Conservation (phyloP, 805 yeast genomes). For the Candida ulmi region DNA sequence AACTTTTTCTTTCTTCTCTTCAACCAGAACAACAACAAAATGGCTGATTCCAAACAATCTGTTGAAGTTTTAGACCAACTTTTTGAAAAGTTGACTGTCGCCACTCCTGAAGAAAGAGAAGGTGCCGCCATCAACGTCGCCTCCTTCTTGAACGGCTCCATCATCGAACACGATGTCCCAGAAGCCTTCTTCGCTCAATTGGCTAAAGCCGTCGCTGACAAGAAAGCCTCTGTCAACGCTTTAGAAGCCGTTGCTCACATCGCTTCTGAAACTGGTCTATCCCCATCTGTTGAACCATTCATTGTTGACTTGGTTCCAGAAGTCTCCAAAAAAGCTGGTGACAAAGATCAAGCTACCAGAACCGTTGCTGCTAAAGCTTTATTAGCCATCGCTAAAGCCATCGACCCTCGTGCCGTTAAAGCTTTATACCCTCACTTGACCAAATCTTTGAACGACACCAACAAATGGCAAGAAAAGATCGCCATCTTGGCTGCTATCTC, state of each 20-base stretch:
- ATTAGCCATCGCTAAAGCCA: slow-evolving; percentile 67
- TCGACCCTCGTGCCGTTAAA: slow-evolving; percentile 94
- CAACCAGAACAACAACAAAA: slow-evolving; percentile 13
- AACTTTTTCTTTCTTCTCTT: slow-evolving; percentile 2
- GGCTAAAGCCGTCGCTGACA: slow-evolving; percentile 68
- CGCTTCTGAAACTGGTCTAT: slow-evolving; percentile 69
- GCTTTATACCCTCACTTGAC: slow-evolving; percentile 78
- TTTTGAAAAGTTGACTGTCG: slow-evolving; percentile 87
- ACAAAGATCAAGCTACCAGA: slow-evolving; percentile 76
- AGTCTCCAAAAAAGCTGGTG: slow-evolving; percentile 80
- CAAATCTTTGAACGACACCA: slow-evolving; percentile 57
- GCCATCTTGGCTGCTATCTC: slow-evolving; percentile 82
- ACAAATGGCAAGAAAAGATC: slow-evolving; percentile 98
- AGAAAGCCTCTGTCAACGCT: slow-evolving; percentile 79
- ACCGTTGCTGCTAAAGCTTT: slow-evolving; percentile 73
- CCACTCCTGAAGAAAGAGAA: slow-evolving; percentile 75
- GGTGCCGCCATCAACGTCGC: slow-evolving; percentile 87
- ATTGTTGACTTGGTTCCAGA: slow-evolving; percentile 70
- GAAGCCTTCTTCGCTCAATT: slow-evolving; percentile 77
- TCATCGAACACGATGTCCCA: slow-evolving; percentile 98
- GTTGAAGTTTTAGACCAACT: slow-evolving; percentile 85
- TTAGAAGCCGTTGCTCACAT: slow-evolving; percentile 81
- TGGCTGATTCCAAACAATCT: slow-evolving; percentile 45
- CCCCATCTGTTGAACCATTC: slow-evolving; percentile 95
- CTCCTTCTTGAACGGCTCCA: slow-evolving; percentile 90